Evolutionary conservation across 768 basidiomycete species (phyloP).

Genomic region (Paxillus rubicundulus): DNA sequence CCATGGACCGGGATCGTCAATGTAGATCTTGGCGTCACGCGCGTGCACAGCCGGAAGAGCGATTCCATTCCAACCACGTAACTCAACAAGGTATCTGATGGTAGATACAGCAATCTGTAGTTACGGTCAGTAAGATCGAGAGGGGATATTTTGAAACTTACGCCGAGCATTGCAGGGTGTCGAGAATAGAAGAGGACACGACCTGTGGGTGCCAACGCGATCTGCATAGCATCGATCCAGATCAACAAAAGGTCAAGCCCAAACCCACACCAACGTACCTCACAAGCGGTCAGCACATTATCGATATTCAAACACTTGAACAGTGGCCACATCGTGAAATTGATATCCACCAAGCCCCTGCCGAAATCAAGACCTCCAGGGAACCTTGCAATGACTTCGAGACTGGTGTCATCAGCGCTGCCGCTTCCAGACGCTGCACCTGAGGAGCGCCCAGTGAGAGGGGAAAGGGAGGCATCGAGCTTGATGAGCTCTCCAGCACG

Average conservation of each 20-base stretch:
- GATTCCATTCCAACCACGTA: constrained; percentile 91
- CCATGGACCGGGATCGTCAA: constrained; percentile 97
- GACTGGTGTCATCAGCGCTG: constrained; percentile 40
- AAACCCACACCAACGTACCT: constrained; percentile 45
- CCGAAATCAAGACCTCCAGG: constrained; percentile 94
- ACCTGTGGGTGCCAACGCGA: constrained; percentile 84
- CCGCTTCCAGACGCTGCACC: constrained; percentile 36
- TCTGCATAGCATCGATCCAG: constrained; percentile 38
- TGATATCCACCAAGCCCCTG: constrained; percentile 85
- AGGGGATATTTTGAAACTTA: constrained; percentile 29
- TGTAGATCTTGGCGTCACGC: constrained; percentile 88
- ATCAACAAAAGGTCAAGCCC: neutral
- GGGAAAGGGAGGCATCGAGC: constrained; percentile 75
- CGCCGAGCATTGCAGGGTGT: constrained; percentile 89
- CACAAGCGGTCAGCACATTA: constrained; percentile 89
- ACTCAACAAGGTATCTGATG: constrained; percentile 86
- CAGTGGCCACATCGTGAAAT: constrained; percentile 96
- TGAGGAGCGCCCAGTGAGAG: constrained; percentile 38
- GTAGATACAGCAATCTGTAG: constrained; percentile 81
- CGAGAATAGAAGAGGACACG: constrained; percentile 85
- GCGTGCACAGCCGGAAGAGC: constrained; percentile 80
- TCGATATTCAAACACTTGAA: constrained; percentile 93
- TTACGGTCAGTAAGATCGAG: constrained; percentile 1
- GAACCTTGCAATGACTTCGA: constrained; percentile 87
- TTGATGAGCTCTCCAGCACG: constrained; percentile 84